Evolutionary conservation across 495 filamentous ascomycete genomes (phyloP).

Genomic region (Xylona heveae): DNA sequence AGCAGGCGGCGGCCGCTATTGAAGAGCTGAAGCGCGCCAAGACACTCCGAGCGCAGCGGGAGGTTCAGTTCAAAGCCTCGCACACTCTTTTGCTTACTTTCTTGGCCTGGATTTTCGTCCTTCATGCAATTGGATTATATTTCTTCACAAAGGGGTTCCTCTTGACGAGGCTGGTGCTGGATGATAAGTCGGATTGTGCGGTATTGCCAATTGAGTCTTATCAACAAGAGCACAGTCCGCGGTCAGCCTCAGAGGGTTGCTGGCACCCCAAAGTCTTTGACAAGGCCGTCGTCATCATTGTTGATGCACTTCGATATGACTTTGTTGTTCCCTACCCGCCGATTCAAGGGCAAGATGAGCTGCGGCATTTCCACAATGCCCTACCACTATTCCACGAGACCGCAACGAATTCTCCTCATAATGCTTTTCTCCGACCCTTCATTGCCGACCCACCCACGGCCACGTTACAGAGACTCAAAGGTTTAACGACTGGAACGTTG

Average conservation of each 20-base stretch:
- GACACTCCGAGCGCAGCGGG: no score
- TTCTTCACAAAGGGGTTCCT: constrained; percentile 96
- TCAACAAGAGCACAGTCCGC: constrained; percentile 13
- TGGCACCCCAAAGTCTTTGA: constrained; percentile 91
- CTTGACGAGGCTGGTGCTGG: constrained; percentile 74
- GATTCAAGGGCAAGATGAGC: constrained; percentile 21
- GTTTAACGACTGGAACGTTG: constrained; percentile 82
- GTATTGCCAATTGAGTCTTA: constrained; percentile 45
- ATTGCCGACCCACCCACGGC: constrained; percentile 93
- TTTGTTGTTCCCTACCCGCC: constrained; percentile 70
- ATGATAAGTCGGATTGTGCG: constrained; percentile 66
- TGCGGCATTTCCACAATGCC: constrained; percentile 57
- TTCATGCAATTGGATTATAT: constrained; percentile 66
- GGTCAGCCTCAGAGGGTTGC: constrained; percentile 40
- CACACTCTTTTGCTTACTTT: constrained; percentile 28
- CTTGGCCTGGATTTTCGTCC: constrained; percentile 27
- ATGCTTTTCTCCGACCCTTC: constrained; percentile 82
- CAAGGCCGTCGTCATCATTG: constrained; percentile 74
- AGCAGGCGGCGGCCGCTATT: no score
- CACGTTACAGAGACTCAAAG: constrained; percentile 81
- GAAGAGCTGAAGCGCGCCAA: no score
- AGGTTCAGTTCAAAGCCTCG: constrained; percentile 28
- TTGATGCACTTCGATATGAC: constrained; percentile 90
- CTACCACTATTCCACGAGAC: constrained; percentile 72
- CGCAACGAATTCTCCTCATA: constrained; percentile 44